Evolutionary conservation across 108 stramenopile species (phyloP), one percentile per base, ranked within the genome.

Genomic region (Tribonema minus): DNA sequence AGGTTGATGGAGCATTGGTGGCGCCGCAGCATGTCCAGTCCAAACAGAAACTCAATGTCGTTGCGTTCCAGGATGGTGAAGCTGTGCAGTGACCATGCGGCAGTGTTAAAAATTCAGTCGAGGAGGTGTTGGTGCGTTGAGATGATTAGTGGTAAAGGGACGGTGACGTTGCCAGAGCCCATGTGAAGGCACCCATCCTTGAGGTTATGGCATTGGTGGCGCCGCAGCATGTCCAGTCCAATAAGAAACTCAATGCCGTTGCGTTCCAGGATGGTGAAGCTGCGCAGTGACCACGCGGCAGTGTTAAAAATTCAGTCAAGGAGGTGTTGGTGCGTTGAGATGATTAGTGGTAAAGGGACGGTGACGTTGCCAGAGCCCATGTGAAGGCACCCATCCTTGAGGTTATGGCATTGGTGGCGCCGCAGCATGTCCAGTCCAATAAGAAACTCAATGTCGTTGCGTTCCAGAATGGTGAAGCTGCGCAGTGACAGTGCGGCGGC

Each of bases 341-440:
- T 93, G 89, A 96, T n/a, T n/a, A n/a, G n/a, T n/a, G n/a, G n/a
- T 89, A 81, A 81, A 0, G 80, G 80, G 15, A 81, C 80, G 46
- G 60, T 41, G 26, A 46, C 70, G 2, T 71, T 71, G 23, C 70
- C 71, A 63, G 70, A 71, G 58, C 77, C 79, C 65, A 81, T 25
- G n/a, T 6, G 41, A 2, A 81, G 71, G 9, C 26, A 3, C 26
- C 64, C 33, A 29, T 35, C 31, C 39, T 36, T 54, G 68, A 98
- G 86, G 86, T 98, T 94, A 40, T 46, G 68, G 83, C 93, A 93
- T 20, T 89, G 89, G 86, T 96, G 94, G 23, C 95, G 87, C 76
- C 90, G 93, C 41, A 97, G 85, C 94, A 96, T 96, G 86, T 98
- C 97, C 64, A 98, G 86, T 32, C 97, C 97, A 33, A 97, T 87